A percentile compares a stretch with the other conserved stretches of the same genome.
Conservation (phyloP, 495 filamentous ascomycete species). For the Penicillium longicatenatum region DNA sequence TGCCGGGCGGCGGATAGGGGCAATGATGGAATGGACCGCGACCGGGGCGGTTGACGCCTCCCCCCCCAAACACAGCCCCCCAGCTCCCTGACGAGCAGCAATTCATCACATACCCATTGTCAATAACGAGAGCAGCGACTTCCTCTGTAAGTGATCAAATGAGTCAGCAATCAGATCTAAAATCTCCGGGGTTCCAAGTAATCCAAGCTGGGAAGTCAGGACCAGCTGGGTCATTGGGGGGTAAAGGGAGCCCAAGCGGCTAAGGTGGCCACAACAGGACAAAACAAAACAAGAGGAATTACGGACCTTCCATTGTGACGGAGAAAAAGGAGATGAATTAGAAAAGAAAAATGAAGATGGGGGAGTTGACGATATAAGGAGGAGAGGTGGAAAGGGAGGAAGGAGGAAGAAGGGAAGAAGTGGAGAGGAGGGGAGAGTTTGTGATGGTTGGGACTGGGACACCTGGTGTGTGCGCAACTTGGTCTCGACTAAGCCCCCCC, state of each 20-base stretch:
- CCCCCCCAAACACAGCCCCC: conserved; percentile 22
- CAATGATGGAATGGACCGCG: conserved; percentile 25
- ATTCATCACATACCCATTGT: conserved; percentile 91
- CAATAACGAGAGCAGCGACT: conserved; percentile 99
- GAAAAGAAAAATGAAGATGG: conserved; percentile 40
- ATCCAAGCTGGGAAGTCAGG: not conserved
- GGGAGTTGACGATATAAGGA: conserved; percentile 22
- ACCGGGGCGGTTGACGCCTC: conserved; percentile 27
- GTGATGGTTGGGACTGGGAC: conserved; percentile 40
- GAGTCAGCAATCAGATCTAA: conserved; percentile 51
- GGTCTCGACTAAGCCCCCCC: conserved; percentile 20
- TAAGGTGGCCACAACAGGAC: conserved; percentile 38
- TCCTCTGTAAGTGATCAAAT: conserved; percentile 71
- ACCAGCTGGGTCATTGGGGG: conserved; percentile 12
- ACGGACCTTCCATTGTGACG: conserved; percentile 75
- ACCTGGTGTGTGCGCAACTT: conserved; percentile 29
- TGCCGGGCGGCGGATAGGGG: conserved; percentile 22
- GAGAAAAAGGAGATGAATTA: conserved; percentile 36
- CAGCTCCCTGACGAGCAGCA: conserved; percentile 23
- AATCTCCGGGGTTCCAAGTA: not conserved
- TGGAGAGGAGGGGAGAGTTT: conserved; percentile 35
- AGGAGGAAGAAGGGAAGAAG: conserved; percentile 32
- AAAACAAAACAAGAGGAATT: conserved; percentile 31
- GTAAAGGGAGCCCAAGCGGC: conserved; percentile 30
- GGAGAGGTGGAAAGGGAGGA: conserved; percentile 28